Conservation (phyloP, 495 filamentous ascomycete genomes). For the Hypoxylon lienhwacheense region DNA sequence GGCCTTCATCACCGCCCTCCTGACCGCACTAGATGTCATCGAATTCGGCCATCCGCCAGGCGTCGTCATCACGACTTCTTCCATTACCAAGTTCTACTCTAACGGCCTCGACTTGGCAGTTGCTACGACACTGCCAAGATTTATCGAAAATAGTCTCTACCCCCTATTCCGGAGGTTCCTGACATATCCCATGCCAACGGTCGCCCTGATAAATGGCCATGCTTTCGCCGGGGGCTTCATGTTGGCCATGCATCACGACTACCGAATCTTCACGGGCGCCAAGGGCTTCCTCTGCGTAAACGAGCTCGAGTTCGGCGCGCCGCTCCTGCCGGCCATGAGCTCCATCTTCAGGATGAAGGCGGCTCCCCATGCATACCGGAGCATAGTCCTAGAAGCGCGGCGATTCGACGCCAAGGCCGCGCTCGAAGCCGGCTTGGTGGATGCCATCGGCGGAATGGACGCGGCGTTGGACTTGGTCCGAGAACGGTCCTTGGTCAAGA, state of each 20-base stretch:
- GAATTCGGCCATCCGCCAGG: conserved; percentile 64
- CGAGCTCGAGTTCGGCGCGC: conserved; percentile 75
- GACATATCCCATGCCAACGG: conserved; percentile 81
- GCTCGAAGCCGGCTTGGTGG: conserved; percentile 65
- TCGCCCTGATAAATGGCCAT: conserved; percentile 77
- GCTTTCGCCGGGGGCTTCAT: conserved; percentile 79
- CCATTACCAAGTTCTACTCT: conserved; percentile 77
- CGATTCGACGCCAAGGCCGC: conserved; percentile 64
- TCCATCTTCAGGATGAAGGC: conserved; percentile 73
- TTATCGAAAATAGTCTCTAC: conserved; percentile 60
- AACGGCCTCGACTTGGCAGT: conserved; percentile 73
- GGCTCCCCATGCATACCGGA: conserved; percentile 56
- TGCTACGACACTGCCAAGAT: conserved; percentile 53
- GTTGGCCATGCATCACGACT: conserved; percentile 83
- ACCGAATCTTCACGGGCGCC: conserved; percentile 69
- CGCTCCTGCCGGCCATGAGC: conserved; percentile 70
- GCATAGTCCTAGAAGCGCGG: conserved; percentile 68
- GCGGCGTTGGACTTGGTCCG: conserved; percentile 59
- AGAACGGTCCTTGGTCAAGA: conserved; percentile 58
- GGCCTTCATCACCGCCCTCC: conserved; percentile 62
- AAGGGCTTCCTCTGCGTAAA: conserved; percentile 75
- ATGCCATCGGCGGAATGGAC: conserved; percentile 64
- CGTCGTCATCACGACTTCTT: conserved; percentile 75
- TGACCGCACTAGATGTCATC: conserved; percentile 71
- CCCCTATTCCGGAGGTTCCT: conserved; percentile 60